phyloP scores from a whole-genome alignment of 768 basidiomycete genomes.

The Favolaschia claudopus region DNA sequence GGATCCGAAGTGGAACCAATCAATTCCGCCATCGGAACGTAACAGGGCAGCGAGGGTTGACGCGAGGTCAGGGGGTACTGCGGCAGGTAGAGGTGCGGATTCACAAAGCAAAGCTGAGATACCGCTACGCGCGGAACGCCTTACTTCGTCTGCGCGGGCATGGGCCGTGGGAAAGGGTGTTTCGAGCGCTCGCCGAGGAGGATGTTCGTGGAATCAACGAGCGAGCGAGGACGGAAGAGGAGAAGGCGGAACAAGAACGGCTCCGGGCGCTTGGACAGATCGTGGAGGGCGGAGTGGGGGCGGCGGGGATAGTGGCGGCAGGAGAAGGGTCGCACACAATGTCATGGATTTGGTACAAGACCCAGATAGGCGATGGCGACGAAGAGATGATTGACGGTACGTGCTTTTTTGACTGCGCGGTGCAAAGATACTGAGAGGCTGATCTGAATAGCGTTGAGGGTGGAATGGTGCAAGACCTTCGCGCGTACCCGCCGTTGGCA shows the following conservation, averaged over 20 bases:
- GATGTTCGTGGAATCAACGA: constrained; percentile 28
- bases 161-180: constrained; percentile 20
- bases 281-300: neutral
- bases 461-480: constrained; percentile 30
- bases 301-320: neutral
- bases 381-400: neutral
- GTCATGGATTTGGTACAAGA: constrained; percentile 1
- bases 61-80: constrained; percentile 27
- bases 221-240: neutral
- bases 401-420: neutral
- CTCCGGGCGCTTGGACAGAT: neutral
- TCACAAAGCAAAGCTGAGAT: constrained; percentile 20
- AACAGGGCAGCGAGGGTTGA: constrained; percentile 32
- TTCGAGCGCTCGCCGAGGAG: constrained; percentile 10
- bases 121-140: constrained; percentile 24
- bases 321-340: neutral
- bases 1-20: constrained; percentile 26
- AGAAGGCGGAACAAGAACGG: neutral
- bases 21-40: constrained; percentile 31
- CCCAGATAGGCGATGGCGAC: neutral
- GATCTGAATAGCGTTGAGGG: constrained; percentile 12
- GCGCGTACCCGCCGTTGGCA: constrained; percentile 28
- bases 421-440: neutral
- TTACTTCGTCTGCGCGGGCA: constrained; percentile 2
- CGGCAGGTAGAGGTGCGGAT: constrained; percentile 23